Evolutionary conservation across 2,329 filamentous ascomycete species (phyloP), one percentile per base, ranked within the genome.

Genomic region (Cordyceps farinosa): DNA sequence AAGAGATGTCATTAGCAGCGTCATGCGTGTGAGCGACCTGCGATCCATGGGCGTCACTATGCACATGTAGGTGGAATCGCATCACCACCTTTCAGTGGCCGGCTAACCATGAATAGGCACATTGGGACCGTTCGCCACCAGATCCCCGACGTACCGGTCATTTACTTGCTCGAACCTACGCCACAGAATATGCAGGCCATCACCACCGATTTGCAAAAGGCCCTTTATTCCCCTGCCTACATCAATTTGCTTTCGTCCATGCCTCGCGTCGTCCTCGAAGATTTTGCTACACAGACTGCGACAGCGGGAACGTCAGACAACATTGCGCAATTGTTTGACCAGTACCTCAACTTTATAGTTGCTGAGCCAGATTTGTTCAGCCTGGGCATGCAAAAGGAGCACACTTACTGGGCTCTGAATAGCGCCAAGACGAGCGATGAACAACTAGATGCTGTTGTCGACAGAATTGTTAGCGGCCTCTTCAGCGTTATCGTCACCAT

Each of bases 401-500:
- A 96, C 74, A 91, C 91, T 9, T 99, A 99, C 75, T 96, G 91
- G 87, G 92, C 91, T n/a, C 81, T 99, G 72, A 98, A 98, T 78
- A 98, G 93, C 75, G 90, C 90, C 17, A 88, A 91, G 72, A 96
- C 92, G 3, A 91, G 89, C 67, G 95, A 98, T 70, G 91, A 95
- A 64, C 90, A 95, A 72, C 84, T 99, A 61, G 95, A 98, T 71
- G 82, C 84, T 59, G 87, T 95, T 44, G 86, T 99, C 38, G 94
- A 99, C 75, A 88, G 88, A 68, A 94, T 98, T 67, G 95, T 99
- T 57, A 96, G 90, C 70, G 95, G 95, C 0, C 80, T 99, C n/a
- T 99, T 98, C 78, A 97, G 93, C 67, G 95, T 99, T 55, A 89
- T 95, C 65, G 95, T 96, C n/a, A 99, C 95, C 5, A 97, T 97